Conservation (phyloP, 192 early-diverging fungal species). For the Kappamyces sp. region DNA sequence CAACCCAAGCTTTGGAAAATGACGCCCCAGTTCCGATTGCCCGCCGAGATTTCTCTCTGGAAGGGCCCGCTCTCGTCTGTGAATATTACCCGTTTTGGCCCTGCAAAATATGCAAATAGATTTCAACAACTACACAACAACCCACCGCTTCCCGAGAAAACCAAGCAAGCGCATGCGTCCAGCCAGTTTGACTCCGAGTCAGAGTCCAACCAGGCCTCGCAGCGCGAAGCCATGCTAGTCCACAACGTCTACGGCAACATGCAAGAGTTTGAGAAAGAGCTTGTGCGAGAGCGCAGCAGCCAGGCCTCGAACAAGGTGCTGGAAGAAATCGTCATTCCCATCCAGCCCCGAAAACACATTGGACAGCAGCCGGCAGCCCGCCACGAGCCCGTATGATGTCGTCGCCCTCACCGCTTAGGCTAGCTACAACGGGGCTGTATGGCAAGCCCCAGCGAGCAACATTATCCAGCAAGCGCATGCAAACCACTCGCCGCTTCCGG, state of each 20-base stretch:
- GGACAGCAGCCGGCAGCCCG: no score
- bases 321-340: constrained; percentile 26
- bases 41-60: constrained; percentile 33
- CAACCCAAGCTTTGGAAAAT: constrained; percentile 44
- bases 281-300: constrained; percentile 2
- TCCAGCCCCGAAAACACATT: constrained; percentile 30
- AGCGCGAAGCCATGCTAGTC: neutral
- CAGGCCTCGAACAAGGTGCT: neutral
- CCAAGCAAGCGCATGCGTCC: neutral
- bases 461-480: no score
- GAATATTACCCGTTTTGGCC: constrained; percentile 10
- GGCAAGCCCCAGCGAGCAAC: neutral
- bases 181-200: constrained; percentile 7
- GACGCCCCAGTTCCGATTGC: constrained; percentile 33
- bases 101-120: neutral
- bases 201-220: neutral
- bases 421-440: neutral
- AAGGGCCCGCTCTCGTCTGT: constrained; percentile 32
- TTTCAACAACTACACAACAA: neutral
- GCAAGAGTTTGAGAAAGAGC: constrained; percentile 2
- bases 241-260: neutral
- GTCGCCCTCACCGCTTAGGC: no score
- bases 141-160: neutral
- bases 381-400: no score
- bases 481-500: no score